Base-by-base conservation (phyloP, 306 rosid genomes). In the Vicia villosa region DNA sequence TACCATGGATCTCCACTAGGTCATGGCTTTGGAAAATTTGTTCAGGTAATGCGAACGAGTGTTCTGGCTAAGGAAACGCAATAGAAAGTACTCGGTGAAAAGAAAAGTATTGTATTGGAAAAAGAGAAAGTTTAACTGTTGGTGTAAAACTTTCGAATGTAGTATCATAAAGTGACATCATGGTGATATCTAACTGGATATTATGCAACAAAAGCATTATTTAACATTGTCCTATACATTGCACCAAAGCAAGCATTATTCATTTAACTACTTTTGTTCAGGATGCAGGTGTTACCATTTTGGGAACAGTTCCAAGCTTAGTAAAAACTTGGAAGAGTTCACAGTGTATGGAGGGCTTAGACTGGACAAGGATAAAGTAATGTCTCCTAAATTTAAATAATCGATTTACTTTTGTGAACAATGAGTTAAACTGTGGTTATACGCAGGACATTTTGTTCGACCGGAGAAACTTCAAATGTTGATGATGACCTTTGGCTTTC, bases 401-500 rank as follows among this genome's bases (percentile, higher is more conserved):
- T 5, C 41, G 58, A 71, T 49, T 50, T 37, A 38, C 9, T 16
- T 21, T 24, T 65, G 47, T 41, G 63, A 21, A 42, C 43, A 43
- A 59, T 64, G 55, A 72, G 77, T 76, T 83, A 26, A 72, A 65
- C 49, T 36, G 12, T 60, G 59, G 34, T 42, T 69, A 13, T 77
- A 20, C 70, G 79, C 91, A 94, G 98, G 79, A 30, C 60, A 52
- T 90, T 90, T 59, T 66, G 80, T 68, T 82, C 96, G 5, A 85
- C 96, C 4, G 98, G 97, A 20, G 98, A 94, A 83, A 76, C 88
- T 10, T 94, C 98, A 43, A 90, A 86, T 61, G 85, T 88, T 9
- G 96, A 90, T 55, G 97, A 94, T 73, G 98, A 94, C 78, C 96
- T 90, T 37, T 94, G 95, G 97, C 98, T 94, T 47, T 87, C 98